A percentile compares a stretch with the other conserved stretches of the same genome.
Conservation (phyloP, 331 rosid genomes). For the Pyracantha coccinea region DNA sequence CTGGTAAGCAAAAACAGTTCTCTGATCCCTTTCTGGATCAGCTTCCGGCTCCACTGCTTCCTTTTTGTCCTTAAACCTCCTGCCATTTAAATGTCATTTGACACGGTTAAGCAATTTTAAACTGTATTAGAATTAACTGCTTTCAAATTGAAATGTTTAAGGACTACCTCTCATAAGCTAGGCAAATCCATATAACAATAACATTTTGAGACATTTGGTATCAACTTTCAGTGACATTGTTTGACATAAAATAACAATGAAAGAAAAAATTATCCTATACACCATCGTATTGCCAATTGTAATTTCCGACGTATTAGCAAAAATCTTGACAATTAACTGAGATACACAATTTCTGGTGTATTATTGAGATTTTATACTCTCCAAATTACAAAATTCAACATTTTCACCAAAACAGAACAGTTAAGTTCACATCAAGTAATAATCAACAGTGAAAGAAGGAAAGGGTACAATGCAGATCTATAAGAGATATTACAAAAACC, state of each 20-base stretch:
- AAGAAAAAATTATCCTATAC: not conserved
- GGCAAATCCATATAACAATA: not conserved
- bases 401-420: not conserved
- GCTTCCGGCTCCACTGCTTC: constrained; percentile 92
- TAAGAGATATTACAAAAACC: not conserved
- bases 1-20: constrained; percentile 99
- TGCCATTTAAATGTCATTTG: constrained; percentile 25
- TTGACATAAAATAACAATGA: not conserved
- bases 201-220: not conserved
- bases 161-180: not conserved
- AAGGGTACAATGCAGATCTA: not conserved
- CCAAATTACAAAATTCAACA: not conserved
- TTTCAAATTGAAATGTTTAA: not conserved
- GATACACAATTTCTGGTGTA: not conserved
- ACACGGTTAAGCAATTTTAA: not conserved
- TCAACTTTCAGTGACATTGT: not conserved
- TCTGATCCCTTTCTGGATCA: constrained; percentile 97
- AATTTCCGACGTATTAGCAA: not conserved
- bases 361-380: not conserved
- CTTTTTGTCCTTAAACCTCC: constrained; percentile 90
- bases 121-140: not conserved
- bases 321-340: not conserved
- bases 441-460: not conserved
- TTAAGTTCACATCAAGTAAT: not conserved
- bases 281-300: too few species aligned